Conservation (phyloP, 2,329 filamentous ascomycete genomes). For the Phialophora verrucosa region DNA sequence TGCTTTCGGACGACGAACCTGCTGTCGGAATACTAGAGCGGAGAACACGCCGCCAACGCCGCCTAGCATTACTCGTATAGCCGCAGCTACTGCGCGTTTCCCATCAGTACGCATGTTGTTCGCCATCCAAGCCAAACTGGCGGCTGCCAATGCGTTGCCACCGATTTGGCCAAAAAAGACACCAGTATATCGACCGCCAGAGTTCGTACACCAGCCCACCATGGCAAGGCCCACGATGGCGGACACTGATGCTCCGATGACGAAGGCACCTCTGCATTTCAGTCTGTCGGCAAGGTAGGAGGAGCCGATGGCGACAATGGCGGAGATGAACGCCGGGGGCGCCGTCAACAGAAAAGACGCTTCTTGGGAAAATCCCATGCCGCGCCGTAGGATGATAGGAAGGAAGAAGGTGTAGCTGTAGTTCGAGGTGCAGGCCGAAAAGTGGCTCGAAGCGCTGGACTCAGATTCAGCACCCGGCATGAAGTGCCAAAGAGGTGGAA, state of each 20-base stretch:
- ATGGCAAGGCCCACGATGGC: constrained; percentile 2
- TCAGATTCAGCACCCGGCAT: too few relatives aligned
- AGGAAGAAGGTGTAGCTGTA: constrained; percentile 70
- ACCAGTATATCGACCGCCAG: constrained; percentile 70
- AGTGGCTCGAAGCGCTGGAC: too few relatives aligned
- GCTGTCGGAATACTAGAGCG: constrained; percentile 37
- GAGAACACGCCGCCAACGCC: constrained; percentile 38
- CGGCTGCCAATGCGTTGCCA: constrained; percentile 36
- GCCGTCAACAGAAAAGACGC: constrained; percentile 44
- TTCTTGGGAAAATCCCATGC: constrained; percentile 46
- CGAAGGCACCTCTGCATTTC: background rate
- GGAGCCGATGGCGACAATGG: background rate
- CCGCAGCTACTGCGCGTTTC: constrained; percentile 36
- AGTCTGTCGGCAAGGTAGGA: background rate
- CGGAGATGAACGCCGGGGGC: constrained; percentile 37
- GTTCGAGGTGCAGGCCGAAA: too few relatives aligned
- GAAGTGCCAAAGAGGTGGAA: background rate
- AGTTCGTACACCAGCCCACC: constrained; percentile 7
- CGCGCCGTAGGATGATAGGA: constrained; percentile 46
- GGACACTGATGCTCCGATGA: background rate
- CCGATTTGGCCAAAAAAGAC: constrained; percentile 77
- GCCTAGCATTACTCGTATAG: constrained; percentile 52
- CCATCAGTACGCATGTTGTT: constrained; percentile 44
- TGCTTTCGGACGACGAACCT: constrained; percentile 5
- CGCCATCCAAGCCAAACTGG: constrained; percentile 42